Evolutionary conservation across 805 yeast genomes (phyloP).

Genomic region (Kodamaea neixiangensis): DNA sequence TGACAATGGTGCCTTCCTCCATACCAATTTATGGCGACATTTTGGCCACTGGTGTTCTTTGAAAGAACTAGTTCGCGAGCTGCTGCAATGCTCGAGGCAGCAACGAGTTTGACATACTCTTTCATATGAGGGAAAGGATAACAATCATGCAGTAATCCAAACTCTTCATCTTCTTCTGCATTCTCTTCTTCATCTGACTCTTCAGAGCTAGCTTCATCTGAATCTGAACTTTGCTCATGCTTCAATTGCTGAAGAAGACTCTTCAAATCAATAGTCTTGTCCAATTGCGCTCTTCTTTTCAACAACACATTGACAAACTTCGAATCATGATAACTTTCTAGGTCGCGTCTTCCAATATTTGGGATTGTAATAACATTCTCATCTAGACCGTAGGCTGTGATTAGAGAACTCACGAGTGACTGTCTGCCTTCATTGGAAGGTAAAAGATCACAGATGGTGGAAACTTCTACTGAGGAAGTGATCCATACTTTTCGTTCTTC

Average conservation of each 20-base stretch:
- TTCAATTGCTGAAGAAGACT: not conserved
- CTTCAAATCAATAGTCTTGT: not conserved
- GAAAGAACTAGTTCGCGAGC: slow-evolving; percentile 35
- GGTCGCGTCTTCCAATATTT: slow-evolving; percentile 35
- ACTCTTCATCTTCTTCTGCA: slow-evolving; percentile 24
- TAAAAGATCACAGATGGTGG: slow-evolving; percentile 38
- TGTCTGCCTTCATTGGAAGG: slow-evolving; percentile 59
- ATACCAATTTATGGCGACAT: slow-evolving; percentile 65
- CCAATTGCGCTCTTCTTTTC: slow-evolving; percentile 15
- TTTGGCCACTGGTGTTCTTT: slow-evolving; percentile 17
- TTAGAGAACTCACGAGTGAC: slow-evolving; percentile 42
- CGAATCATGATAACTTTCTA: slow-evolving; percentile 51
- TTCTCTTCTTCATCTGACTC: slow-evolving; percentile 9
- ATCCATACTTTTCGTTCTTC: slow-evolving; percentile 22
- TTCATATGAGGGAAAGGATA: slow-evolving; percentile 57
- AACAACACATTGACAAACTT: slow-evolving; percentile 45
- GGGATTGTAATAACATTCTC: slow-evolving; percentile 23
- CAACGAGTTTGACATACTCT: slow-evolving; percentile 48
- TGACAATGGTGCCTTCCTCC: slow-evolving; percentile 79
- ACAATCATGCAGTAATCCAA: slow-evolving; percentile 64
- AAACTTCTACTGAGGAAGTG: slow-evolving; percentile 19
- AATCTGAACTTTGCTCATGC: not conserved
- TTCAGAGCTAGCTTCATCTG: not conserved
- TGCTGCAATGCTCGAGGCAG: slow-evolving; percentile 60
- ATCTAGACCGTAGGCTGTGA: slow-evolving; percentile 42